phyloP scores from a whole-genome alignment of 1,284 basidiomycete genomes.

The Termitomyces sp. region DNA sequence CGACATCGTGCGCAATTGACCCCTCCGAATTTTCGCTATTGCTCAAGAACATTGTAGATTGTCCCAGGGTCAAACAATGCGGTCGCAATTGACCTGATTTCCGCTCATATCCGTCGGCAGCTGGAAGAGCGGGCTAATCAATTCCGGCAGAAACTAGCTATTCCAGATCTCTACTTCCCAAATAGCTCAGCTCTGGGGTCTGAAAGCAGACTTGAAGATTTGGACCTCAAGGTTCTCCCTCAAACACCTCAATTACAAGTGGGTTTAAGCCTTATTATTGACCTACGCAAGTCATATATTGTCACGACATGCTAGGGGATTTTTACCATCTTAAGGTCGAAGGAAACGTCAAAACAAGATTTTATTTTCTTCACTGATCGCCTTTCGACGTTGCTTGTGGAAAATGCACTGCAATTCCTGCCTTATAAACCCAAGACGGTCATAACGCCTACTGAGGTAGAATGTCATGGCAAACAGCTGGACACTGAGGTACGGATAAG shows the following conservation, averaged over 20 bases:
- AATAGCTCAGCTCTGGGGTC: conserved; percentile 26
- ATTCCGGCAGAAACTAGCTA: conserved; percentile 72
- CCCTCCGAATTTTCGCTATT: background rate
- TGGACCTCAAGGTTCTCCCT: conserved; percentile 66
- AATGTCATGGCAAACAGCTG: conserved; percentile 59
- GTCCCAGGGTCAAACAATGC: conserved; percentile 85
- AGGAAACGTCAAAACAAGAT: conserved; percentile 68
- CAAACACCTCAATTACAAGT: conserved; percentile 83
- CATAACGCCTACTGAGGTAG: conserved; percentile 61
- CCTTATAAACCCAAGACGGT: conserved; percentile 67
- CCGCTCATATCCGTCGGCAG: conserved; percentile 85
- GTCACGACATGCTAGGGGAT: conserved; percentile 58
- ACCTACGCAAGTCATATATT: background rate
- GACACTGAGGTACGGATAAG: conserved; percentile 43
- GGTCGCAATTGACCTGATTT: conserved; percentile 92
- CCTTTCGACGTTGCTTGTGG: conserved; percentile 79
- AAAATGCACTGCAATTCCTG: conserved; percentile 78
- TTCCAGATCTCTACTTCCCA: conserved; percentile 34
- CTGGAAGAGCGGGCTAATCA: conserved; percentile 72
- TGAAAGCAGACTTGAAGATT: conserved; percentile 33
- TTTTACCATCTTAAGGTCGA: conserved; percentile 79
- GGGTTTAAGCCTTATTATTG: conserved; percentile 11
- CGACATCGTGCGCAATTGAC: conserved; percentile 64
- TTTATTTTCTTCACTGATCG: conserved; percentile 90
- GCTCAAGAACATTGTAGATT: conserved; percentile 51